Evolutionary conservation across 768 basidiomycete species (phyloP), one percentile per base, ranked within the genome.

Genomic region (Leucocoprinus birnbaumii): DNA sequence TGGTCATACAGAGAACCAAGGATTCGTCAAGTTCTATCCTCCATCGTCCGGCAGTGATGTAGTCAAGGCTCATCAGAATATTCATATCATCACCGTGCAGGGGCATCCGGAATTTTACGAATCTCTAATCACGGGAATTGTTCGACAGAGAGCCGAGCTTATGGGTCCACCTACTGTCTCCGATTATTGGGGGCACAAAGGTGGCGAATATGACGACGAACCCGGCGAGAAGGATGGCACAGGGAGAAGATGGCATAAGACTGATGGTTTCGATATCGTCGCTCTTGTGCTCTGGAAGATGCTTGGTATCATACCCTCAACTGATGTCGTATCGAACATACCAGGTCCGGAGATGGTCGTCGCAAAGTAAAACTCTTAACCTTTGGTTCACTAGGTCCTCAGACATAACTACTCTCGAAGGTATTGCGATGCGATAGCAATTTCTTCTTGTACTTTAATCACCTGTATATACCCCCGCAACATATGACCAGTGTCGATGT

Each of bases 61-160:
- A n/a, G n/a, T 11, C 25, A 35, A 47, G 13, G 1, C 18, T 53
- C 2, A 43, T 55, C 48, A 71, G 11, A 73, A 83, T 54, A 79
- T 91, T n/a, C 91, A 89, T 27, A 84, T 97, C 37, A 68, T 97
- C 51, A 86, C 90, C 0, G 65, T 92, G 1, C 94, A 98, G 67
- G 95, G 94, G 0, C 96, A 97, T 68, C 94, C 96, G 0, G 95
- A 98, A 64, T 97, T 91, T 69, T 85, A 80, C 0, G 71, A 81
- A 42, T 65, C 73, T 18, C 80, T 94, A 50, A 74, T 89, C 38
- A 63, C 71, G 19, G 74, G 69, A 48, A 59, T 94, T 24, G 73
- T 91, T 27, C 71, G 77, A 10, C 66, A 66, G n/a, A 82, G 90
- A 2, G 61, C 16, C n/a, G 38, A 38, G 9, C 62, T 81, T 9